Evolutionary conservation across 2,329 filamentous ascomycete species (phyloP), one percentile per base, ranked within the genome.

Genomic region (Aspergillus sp.): DNA sequence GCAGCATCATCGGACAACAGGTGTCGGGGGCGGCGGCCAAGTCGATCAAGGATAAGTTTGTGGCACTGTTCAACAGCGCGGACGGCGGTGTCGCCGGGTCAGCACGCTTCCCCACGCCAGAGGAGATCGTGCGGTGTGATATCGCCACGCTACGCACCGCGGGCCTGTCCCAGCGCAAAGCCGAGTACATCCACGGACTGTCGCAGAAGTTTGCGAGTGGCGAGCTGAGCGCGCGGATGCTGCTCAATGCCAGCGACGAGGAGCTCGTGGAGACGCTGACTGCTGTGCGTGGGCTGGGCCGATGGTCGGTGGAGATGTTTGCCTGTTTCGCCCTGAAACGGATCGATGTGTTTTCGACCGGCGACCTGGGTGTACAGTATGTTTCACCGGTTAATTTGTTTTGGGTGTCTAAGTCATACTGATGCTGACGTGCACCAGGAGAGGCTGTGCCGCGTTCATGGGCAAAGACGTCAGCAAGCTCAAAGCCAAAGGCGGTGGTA

Each of bases 261-360:
- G 89, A 96, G 61, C 81, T 99, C 6, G 79, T 97, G 58, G 83
- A 88, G 71, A 87, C 83, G 69, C 78, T 99, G 45, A 90, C 88
- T 45, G 89, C 91, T 1, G 91, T 99, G 4, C 81, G 93, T 9
- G 94, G 94, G 0, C 75, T 97, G 46, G 94, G 94, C 0, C 81
- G 81, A 49, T 97, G 94, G 94, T 92, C 87, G 45, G 91, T 96
- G 13, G 92, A 97, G 77, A 97, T 99, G 94, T 99, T 99, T 78
- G 90, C 92, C 46, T 91, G 89, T 72, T 97, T 99, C 72, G 89
- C 85, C n/a, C 78, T 99, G 38, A 97, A 97, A 80, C 81, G 92
- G 11, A 88, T 91, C 80, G 93, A 99, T 74, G 89, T 99, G 19
- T 96, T 97, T 69, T 91, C 88, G 19, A 87, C 90, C 1, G 93